Evolutionary conservation across 176 grass and related monocot species (phyloP).

Genomic region (Luzula sylvatica): DNA sequence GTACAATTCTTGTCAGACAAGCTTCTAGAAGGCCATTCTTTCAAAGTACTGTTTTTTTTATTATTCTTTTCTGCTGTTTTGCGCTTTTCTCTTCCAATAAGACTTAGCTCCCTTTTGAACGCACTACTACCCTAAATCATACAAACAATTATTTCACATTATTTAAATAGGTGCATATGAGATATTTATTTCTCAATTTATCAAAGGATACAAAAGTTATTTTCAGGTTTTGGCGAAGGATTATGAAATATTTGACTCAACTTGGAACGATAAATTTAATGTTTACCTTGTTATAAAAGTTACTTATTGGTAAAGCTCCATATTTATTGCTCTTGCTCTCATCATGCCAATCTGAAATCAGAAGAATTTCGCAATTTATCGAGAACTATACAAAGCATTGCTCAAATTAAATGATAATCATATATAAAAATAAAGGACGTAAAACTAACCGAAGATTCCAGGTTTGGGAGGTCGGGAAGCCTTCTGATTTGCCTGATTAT

Average conservation of each 20-base stretch:
- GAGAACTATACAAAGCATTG: neutral
- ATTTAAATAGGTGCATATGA: too few relatives aligned
- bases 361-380: neutral
- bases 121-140: neutral
- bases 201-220: too few relatives aligned
- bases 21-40: slow-evolving; percentile 14
- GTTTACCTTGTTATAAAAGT: too few relatives aligned
- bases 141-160: too few relatives aligned
- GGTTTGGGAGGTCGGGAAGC: neutral
- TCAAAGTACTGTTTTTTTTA: slow-evolving; percentile 1
- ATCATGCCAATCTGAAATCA: neutral
- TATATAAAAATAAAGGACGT: neutral
- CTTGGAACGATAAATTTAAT: too few relatives aligned
- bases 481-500: neutral
- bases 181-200: too few relatives aligned
- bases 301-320: too few relatives aligned
- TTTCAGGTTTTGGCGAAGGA: too few relatives aligned
- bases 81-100: slow-evolving; percentile 7
- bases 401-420: neutral
- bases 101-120: slow-evolving; percentile 3
- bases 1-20: neutral
- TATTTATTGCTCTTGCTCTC: too few relatives aligned
- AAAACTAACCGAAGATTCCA: neutral
- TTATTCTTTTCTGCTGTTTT: slow-evolving; percentile 1
- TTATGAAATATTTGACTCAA: too few relatives aligned